Percentiles rank a stretch among this genome's conserved stretches.
These are phyloP conservation scores for Arabis hirsuta DNA, from an alignment of 345 rosid genomes.

Conservation along the genomic window DNA sequence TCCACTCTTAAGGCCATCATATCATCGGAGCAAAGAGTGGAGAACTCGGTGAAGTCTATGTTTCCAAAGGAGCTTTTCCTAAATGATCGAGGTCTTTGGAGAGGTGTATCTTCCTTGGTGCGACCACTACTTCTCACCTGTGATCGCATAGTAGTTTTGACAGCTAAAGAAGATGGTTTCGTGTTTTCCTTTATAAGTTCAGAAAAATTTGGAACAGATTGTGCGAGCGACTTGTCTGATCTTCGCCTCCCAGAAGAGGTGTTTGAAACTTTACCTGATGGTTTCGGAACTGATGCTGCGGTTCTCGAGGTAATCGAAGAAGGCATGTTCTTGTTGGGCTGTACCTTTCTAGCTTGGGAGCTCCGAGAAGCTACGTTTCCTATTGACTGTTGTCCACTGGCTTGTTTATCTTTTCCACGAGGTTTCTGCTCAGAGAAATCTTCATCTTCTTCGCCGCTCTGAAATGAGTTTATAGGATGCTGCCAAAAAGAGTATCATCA, in stretches of 20 bases:
- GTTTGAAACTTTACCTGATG: conserved; percentile 62
- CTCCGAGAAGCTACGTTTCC: conserved; percentile 58
- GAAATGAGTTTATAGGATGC: conserved; percentile 68
- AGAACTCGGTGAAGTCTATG: conserved; percentile 53
- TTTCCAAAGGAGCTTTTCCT: conserved; percentile 66
- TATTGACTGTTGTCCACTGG: conserved; percentile 48
- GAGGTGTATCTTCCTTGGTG: conserved; percentile 52
- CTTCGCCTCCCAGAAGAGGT: conserved; percentile 56
- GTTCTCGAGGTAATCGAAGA: conserved; percentile 57
- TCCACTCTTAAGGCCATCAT: conserved; percentile 52
- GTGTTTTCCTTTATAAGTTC: conserved; percentile 92
- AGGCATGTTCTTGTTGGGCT: conserved; percentile 54
- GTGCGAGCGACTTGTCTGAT: conserved; percentile 60
- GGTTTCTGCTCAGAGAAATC: conserved; percentile 46
- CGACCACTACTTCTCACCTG: conserved; percentile 60
- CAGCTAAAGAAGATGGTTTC: conserved; percentile 63
- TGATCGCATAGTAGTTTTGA: conserved; percentile 54
- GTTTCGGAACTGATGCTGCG: conserved; percentile 54
- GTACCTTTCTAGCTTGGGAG: conserved; percentile 59
- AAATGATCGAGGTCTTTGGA: conserved; percentile 61
- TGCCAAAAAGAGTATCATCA: conserved; percentile 48
- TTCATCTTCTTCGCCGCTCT: conserved; percentile 72
- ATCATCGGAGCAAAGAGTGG: conserved; percentile 55
- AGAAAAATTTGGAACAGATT: conserved; percentile 77
- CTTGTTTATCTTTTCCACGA: conserved; percentile 50